phyloP scores from a whole-genome alignment of 257 asterid species.

The Mitragyna speciosa region DNA sequence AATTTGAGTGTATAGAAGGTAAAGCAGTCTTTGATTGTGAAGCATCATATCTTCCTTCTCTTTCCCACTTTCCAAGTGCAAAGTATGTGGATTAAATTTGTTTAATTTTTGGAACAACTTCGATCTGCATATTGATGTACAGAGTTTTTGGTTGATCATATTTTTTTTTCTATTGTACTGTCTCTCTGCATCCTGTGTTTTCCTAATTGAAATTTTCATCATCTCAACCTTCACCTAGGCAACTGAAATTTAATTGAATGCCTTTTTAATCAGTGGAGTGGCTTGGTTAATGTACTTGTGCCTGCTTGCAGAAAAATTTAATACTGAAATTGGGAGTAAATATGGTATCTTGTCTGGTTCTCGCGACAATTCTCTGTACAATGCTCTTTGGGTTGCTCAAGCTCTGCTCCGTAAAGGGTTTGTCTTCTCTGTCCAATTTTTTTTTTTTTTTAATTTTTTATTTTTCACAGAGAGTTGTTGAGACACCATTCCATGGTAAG shows the following conservation, averaged over 20 bases:
- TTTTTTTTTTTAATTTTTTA: too few relatives aligned
- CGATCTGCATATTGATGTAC: not conserved
- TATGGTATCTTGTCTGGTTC: conserved; percentile 80
- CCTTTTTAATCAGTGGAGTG: not conserved
- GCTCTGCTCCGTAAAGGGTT: conserved; percentile 96
- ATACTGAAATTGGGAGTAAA: conserved; percentile 72
- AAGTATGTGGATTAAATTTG: not conserved
- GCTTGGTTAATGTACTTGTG: conserved; percentile 4
- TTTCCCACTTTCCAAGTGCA: not conserved
- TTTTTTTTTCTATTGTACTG: not conserved
- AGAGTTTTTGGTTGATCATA: not conserved
- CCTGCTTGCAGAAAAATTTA: conserved; percentile 64
- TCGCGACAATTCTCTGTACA: conserved; percentile 92
- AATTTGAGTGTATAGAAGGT: conserved; percentile 77
- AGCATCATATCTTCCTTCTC: not conserved
- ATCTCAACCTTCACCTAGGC: not conserved
- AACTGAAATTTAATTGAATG: not conserved
- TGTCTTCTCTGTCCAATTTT: conserved; percentile 12
- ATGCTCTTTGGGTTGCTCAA: conserved; percentile 97
- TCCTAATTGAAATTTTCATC: not conserved
- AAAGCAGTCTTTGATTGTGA: not conserved
- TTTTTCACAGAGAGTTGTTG: conserved; percentile 12
- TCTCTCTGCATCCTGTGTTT: not conserved
- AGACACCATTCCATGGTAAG: conserved; percentile 11
- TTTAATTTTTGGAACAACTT: not conserved